Evolutionary conservation across 2,329 filamentous ascomycete genomes (phyloP).

Genomic region (Cryoendolithus antarcticus): DNA sequence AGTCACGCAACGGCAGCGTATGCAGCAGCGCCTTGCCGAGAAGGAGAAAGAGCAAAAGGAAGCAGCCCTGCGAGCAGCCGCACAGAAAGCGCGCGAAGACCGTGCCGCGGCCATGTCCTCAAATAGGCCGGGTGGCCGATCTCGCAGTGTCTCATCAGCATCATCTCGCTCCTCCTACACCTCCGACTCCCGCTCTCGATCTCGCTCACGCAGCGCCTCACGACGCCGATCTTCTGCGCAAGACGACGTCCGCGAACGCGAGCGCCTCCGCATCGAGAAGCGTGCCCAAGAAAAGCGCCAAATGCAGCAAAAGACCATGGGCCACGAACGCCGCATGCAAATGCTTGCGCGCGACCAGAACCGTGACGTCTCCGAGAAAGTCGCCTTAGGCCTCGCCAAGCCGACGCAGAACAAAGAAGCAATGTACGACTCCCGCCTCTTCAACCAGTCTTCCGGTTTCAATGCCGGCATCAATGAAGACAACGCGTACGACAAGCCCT

Average conservation of each 20-base stretch:
- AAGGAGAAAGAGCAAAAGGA: slow-evolving; percentile 95
- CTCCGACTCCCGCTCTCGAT: slow-evolving; percentile 11
- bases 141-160: slow-evolving; percentile 18
- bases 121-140: slow-evolving; percentile 25
- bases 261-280: slow-evolving; percentile 64
- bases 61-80: slow-evolving; percentile 74
- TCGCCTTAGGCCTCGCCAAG: slow-evolving; percentile 86
- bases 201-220: slow-evolving; percentile 11
- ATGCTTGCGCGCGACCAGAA: slow-evolving; percentile 92
- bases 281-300: slow-evolving; percentile 78
- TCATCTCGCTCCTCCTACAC: slow-evolving; percentile 30
- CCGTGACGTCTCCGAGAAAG: slow-evolving; percentile 93
- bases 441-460: slow-evolving; percentile 89
- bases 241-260: slow-evolving; percentile 49
- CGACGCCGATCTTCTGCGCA: not conserved
- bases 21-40: slow-evolving; percentile 93
- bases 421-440: slow-evolving; percentile 94
- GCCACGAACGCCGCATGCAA: slow-evolving; percentile 78
- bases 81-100: slow-evolving; percentile 84
- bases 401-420: slow-evolving; percentile 82
- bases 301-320: slow-evolving; percentile 88
- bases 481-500: slow-evolving; percentile 89
- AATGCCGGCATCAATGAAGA: slow-evolving; percentile 88
- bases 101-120: slow-evolving; percentile 28
- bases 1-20: slow-evolving; percentile 77